phyloP scores from a whole-genome alignment of 371 early-diverging fungal species.

The Lichtheimia hyalospora region DNA sequence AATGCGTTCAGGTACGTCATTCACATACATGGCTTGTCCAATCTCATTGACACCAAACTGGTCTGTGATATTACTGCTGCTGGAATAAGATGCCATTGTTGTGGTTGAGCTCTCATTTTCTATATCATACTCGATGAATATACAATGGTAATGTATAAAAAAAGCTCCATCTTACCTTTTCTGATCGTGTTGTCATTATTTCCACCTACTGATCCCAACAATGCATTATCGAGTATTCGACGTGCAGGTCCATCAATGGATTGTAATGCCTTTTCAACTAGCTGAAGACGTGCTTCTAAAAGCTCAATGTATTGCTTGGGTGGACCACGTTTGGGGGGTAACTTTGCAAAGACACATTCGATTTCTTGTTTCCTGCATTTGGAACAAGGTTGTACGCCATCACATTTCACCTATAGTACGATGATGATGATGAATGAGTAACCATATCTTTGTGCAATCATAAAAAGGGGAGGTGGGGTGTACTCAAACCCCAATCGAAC shows the following conservation, averaged over 20 bases:
- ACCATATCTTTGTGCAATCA: no score
- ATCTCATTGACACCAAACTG: constrained; percentile 32
- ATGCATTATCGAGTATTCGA: constrained; percentile 23
- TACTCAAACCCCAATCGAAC: not conserved
- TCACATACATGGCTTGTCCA: constrained; percentile 44
- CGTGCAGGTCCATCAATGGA: constrained; percentile 27
- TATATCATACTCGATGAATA: not conserved
- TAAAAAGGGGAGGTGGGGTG: no score
- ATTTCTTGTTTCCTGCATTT: constrained; percentile 38
- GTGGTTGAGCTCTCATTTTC: not conserved
- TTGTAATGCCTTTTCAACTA: constrained; percentile 36
- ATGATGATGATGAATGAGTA: no score
- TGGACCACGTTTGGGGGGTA: constrained; percentile 44
- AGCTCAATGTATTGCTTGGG: constrained; percentile 51
- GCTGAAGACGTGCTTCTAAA: constrained; percentile 36
- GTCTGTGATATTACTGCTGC: not conserved
- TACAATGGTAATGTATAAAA: not conserved
- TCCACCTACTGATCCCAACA: not conserved
- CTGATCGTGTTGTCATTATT: not conserved
- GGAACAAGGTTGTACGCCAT: constrained; percentile 50
- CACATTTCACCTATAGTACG: constrained; percentile 47
- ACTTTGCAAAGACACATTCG: constrained; percentile 43
- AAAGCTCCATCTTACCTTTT: not conserved
- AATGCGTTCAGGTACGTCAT: constrained; percentile 25
- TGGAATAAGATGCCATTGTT: not conserved